These are phyloP conservation scores for Colletotrichum gigasporum DNA, from an alignment of 2,329 filamentous ascomycete species.

Conservation along the genomic window DNA sequence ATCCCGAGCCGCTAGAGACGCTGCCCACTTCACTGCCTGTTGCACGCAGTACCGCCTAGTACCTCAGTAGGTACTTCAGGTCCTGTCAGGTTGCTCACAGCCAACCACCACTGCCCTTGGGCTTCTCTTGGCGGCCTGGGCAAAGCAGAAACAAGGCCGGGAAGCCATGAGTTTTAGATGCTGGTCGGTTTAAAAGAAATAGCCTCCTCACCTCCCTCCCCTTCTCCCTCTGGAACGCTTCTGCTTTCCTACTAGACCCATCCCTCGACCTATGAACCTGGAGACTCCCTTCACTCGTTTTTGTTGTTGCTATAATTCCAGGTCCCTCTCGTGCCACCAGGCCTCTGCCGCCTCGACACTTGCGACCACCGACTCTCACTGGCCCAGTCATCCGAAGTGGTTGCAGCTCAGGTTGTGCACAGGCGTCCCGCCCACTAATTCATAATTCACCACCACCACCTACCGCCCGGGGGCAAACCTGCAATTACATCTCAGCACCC, in stretches of 20 bases:
- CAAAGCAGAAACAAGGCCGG: conserved; percentile 22
- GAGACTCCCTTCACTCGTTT: conserved; percentile 25
- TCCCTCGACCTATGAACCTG: conserved; percentile 17
- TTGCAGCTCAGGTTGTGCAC: conserved; percentile 21
- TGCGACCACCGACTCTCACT: conserved; percentile 3
- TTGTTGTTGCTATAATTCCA: conserved; percentile 5
- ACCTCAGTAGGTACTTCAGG: too few relatives aligned
- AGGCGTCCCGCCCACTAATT: conserved; percentile 19
- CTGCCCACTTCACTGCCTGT: neutral
- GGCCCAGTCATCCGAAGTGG: conserved; percentile 20
- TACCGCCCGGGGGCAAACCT: conserved; percentile 15
- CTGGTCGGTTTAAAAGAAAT: conserved; percentile 22
- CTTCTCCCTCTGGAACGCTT: conserved; percentile 1
- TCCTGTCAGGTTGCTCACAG: too few relatives aligned
- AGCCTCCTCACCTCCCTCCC: conserved; percentile 16
- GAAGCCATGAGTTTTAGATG: conserved; percentile 23
- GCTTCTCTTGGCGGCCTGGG: conserved; percentile 26
- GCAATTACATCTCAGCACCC: conserved; percentile 17
- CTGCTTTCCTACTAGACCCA: conserved; percentile 12
- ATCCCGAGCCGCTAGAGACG: too few relatives aligned
- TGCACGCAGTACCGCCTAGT: neutral
- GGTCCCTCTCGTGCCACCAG: neutral
- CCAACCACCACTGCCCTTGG: conserved; percentile 12
- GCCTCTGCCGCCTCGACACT: conserved; percentile 11
- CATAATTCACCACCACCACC: conserved; percentile 4